Percentiles rank a stretch among this genome's conserved stretches.
Conservation (phyloP, 2,329 filamentous ascomycete species). For the Xylariaceae sp. region DNA sequence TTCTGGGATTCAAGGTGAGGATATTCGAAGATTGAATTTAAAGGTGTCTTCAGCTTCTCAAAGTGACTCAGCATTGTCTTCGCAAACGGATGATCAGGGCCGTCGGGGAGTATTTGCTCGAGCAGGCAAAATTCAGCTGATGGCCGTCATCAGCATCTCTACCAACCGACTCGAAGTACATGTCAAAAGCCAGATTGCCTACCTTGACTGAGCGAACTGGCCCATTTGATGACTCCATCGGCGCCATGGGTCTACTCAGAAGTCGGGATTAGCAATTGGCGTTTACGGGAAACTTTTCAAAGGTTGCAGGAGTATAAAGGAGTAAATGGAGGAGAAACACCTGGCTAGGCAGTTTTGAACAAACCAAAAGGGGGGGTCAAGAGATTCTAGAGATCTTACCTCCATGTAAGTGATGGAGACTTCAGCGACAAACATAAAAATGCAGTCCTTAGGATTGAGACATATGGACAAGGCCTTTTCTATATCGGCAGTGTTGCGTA, state of each 20-base stretch:
- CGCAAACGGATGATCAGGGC: conserved; percentile 81
- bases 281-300: neutral
- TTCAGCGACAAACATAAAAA: conserved; percentile 83
- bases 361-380: neutral
- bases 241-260: conserved; percentile 60
- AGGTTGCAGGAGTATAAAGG: neutral
- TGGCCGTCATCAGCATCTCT: conserved; percentile 20
- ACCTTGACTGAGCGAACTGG: conserved; percentile 73
- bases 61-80: conserved; percentile 86
- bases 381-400: conserved; percentile 6
- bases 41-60: conserved; percentile 76
- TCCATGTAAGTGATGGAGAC: conserved; percentile 94
- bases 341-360: neutral
- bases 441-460: conserved; percentile 62
- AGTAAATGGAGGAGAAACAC: neutral
- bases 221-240: conserved; percentile 79
- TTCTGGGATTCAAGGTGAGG: conserved; percentile 70
- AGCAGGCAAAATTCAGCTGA: conserved; percentile 82
- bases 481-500: conserved; percentile 71
- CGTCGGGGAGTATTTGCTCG: conserved; percentile 85
- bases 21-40: conserved; percentile 77
- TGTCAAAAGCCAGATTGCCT: conserved; percentile 21
- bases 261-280: neutral
- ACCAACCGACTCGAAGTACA: neutral
- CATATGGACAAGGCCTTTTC: conserved; percentile 64